phyloP scores from a whole-genome alignment of 805 yeast species.

The Pichia exigua region DNA sequence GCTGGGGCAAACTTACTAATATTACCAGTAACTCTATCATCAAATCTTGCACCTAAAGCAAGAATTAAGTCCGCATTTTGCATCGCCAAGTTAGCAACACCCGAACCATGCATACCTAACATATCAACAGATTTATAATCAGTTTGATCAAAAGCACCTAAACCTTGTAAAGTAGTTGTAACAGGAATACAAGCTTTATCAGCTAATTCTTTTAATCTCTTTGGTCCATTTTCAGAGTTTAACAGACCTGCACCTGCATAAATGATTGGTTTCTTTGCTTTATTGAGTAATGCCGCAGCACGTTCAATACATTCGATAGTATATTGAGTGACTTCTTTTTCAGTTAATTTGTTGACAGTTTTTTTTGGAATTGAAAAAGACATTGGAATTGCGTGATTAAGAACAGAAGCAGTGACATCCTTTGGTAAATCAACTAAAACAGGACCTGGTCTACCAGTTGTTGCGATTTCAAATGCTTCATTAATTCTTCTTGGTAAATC shows the following conservation, averaged over 20 bases:
- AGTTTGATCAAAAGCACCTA: slow-evolving; percentile 90
- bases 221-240: slow-evolving; percentile 74
- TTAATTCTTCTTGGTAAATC: slow-evolving; percentile 93
- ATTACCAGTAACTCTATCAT: slow-evolving; percentile 93
- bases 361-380: slow-evolving; percentile 67
- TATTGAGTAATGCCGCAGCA: slow-evolving; percentile 71
- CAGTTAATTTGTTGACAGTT: slow-evolving; percentile 63
- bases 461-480: slow-evolving; percentile 97
- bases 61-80: slow-evolving; percentile 89
- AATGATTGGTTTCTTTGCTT: slow-evolving; percentile 79
- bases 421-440: slow-evolving; percentile 96
- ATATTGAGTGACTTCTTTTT: slow-evolving; percentile 63
- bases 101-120: slow-evolving; percentile 98
- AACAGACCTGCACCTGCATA: slow-evolving; percentile 91
- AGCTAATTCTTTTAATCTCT: slow-evolving; percentile 69
- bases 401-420: slow-evolving; percentile 91
- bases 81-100: slow-evolving; percentile 89
- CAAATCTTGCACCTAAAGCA: slow-evolving; percentile 96
- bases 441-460: slow-evolving; percentile 96
- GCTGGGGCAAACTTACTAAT: slow-evolving; percentile 86
- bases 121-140: slow-evolving; percentile 88
- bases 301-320: slow-evolving; percentile 65
- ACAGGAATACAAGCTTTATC: slow-evolving; percentile 92
- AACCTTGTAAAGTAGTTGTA: slow-evolving; percentile 88
- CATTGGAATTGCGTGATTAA: slow-evolving; percentile 79